Base-by-base conservation (phyloP, 2,329 filamentous ascomycete species). In the Phaeosphaeria sp. region DNA sequence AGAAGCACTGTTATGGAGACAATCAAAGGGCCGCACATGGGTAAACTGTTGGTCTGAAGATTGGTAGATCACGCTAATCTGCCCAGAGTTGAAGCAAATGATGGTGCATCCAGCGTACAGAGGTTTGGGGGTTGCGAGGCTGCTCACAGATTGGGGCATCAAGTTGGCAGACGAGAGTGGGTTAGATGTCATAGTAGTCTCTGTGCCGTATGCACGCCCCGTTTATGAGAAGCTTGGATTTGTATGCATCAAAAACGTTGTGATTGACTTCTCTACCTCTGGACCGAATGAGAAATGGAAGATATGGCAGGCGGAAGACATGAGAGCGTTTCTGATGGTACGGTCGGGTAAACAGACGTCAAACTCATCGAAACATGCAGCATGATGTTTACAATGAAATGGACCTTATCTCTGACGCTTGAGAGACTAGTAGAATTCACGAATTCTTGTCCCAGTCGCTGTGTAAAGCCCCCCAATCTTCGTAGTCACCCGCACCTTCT, bases 201-300 rank as follows among this genome's bases (percentile, higher is more conserved):
- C 54, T 15, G 49, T 49, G 17, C 49, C 54, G n/a, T 52, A 47
- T 42, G 54, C 54, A 33, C 42, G 23, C 1, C 49, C 48, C 10
- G 49, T 49, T 18, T 56, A 56, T 30, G 54, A 52, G 42, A 52
- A 48, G 21, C 41, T 42, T 23, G 49, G 54, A 6, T 52, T 56
- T 52, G 54, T 39, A 23, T 18, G 25, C 25, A 21, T 52, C 11
- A 22, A 56, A 33, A 15, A 52, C 13, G 52, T 56, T 20, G 42
- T 47, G n/a, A 56, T 46, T 42, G 43, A 56, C 25, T 52, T 56
- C 43, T 46, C 27, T 6, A 33, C 42, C n/a, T n/a, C 41, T 9
- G 22, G 42, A 22, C 41, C 54, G 11, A 52, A 48, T 43, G 49
- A 56, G 18, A 56, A 41, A n/a, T 56, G 49, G 54, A 56, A 47